Percentiles rank a stretch among this genome's conserved stretches.
These are phyloP conservation scores for Tardiomyces depauwii DNA, from an alignment of 1,139 yeast genomes.

Conservation along the genomic window DNA sequence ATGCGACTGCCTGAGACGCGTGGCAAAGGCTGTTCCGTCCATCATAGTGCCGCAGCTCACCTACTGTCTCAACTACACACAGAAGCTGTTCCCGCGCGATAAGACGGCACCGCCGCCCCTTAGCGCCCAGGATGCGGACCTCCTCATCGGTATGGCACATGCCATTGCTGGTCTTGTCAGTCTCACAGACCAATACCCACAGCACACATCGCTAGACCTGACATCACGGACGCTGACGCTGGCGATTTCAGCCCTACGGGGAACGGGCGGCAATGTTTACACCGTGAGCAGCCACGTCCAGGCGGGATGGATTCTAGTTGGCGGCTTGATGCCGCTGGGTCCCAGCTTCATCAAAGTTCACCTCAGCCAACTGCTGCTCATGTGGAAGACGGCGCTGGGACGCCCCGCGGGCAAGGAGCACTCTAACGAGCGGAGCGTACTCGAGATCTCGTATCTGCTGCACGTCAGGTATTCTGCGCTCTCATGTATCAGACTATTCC, in stretches of 20 bases:
- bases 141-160: conserved; percentile 14
- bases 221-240: conserved; percentile 23
- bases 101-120: conserved; percentile 7
- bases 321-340: conserved; percentile 68
- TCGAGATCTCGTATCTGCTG: conserved; percentile 24
- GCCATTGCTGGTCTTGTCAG: conserved; percentile 16
- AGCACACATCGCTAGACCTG: conserved; percentile 24
- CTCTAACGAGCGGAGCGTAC: conserved; percentile 17
- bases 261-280: conserved; percentile 17
- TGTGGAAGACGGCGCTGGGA: conserved; percentile 77
- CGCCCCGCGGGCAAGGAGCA: conserved; percentile 23
- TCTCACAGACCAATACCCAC: conserved; percentile 20
- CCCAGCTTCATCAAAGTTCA: conserved; percentile 55
- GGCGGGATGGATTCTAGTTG: conserved; percentile 57
- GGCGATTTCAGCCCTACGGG: conserved; percentile 24
- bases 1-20: conserved; percentile 2
- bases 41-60: conserved; percentile 4
- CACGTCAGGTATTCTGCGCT: conserved; percentile 28
- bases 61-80: conserved; percentile 4
- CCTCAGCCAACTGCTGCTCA: conserved; percentile 59
- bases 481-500: conserved; percentile 25
- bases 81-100: not conserved
- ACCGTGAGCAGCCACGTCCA: conserved; percentile 21
- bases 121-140: conserved; percentile 8
- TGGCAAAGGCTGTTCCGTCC: conserved; percentile 6